Evolutionary conservation across 2,329 filamentous ascomycete genomes (phyloP).

Genomic region (Daldinia sp.): DNA sequence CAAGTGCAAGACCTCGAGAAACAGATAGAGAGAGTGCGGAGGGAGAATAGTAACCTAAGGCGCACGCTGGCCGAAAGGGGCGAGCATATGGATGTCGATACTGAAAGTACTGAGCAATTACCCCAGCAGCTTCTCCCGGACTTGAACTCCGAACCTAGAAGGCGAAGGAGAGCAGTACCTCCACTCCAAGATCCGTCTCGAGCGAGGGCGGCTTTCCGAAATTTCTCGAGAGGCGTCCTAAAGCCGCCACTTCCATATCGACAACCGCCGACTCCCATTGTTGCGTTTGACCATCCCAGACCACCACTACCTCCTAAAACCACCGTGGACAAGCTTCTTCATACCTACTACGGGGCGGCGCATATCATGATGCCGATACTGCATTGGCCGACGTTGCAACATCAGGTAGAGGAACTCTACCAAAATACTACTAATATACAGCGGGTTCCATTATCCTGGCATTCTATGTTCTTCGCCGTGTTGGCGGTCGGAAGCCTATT

Average conservation of each 20-base stretch:
- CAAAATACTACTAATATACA: slow-evolving; percentile 70
- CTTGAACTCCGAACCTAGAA: slow-evolving; percentile 74
- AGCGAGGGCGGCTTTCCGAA: slow-evolving; percentile 78
- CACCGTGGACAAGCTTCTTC: slow-evolving; percentile 77
- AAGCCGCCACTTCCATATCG: slow-evolving; percentile 79
- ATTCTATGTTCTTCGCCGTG: slow-evolving; percentile 84
- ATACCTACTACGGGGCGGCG: slow-evolving; percentile 79
- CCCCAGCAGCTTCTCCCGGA: slow-evolving; percentile 71
- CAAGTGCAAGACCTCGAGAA: slow-evolving; percentile 97
- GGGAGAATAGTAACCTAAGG: slow-evolving; percentile 81
- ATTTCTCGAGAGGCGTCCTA: slow-evolving; percentile 81
- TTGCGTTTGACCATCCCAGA: slow-evolving; percentile 63
- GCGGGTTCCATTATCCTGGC: slow-evolving; percentile 75
- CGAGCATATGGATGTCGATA: slow-evolving; percentile 63
- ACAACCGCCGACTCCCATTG: slow-evolving; percentile 56
- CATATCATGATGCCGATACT: slow-evolving; percentile 87
- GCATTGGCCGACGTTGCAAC: slow-evolving; percentile 87
- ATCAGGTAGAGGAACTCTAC: slow-evolving; percentile 82
- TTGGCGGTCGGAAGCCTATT: slow-evolving; percentile 86
- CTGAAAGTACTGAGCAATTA: slow-evolving; percentile 62
- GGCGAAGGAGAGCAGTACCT: slow-evolving; percentile 69
- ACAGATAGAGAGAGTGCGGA: slow-evolving; percentile 82
- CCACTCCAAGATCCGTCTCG: slow-evolving; percentile 74
- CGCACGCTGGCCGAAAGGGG: slow-evolving; percentile 69
- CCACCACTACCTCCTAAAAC: slow-evolving; percentile 78